Evolutionary conservation across 768 basidiomycete genomes (phyloP), one percentile per base, ranked within the genome.

Genomic region (Leccinum imitatum): DNA sequence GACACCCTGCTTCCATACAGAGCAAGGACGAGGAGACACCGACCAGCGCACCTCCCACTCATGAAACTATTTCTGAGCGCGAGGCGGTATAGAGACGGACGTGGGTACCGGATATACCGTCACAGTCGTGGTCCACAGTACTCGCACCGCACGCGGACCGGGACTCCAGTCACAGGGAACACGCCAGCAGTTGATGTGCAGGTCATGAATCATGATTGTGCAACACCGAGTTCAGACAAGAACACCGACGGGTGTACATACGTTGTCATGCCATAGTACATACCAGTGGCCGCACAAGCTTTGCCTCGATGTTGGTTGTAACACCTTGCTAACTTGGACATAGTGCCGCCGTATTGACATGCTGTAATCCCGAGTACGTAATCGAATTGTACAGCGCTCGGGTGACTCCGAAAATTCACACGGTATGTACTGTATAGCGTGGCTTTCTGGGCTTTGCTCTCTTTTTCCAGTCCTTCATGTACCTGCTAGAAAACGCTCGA

Each of bases 11-110:
- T 17, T 54, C 53, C 3, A 4, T 50, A n/a, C 35, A 11, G 23
- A 46, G 50, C 46, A 59, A 59, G 44, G 51, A 67, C 8, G 37
- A 50, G 56, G 59, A 46, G 51, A 19, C 51, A 2, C 33, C 46
- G 9, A 35, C 5, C 31, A 55, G 25, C 50, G 25, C 17, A 15
- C 50, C 23, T 44, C 25, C 56, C 6, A 44, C 44, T n/a, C 5
- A 14, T 11, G 21, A n/a, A 4, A 57, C 56, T 14, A 21, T 51
- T 21, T 27, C 19, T 25, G 55, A 23, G 31, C 19, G 48, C 21
- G 53, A 58, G 4, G 41, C 3, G 31, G 55, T 33, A 41, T 67
- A 60, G 25, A 10, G 21, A 33, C 39, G 55, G 19, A 14, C 11
- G 14, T 50, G 25, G 19, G 19, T 50, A 13, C 30, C 37, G 6